phyloP scores from a whole-genome alignment of 2,329 filamentous ascomycete species.

The Lomentospora prolificans region DNA sequence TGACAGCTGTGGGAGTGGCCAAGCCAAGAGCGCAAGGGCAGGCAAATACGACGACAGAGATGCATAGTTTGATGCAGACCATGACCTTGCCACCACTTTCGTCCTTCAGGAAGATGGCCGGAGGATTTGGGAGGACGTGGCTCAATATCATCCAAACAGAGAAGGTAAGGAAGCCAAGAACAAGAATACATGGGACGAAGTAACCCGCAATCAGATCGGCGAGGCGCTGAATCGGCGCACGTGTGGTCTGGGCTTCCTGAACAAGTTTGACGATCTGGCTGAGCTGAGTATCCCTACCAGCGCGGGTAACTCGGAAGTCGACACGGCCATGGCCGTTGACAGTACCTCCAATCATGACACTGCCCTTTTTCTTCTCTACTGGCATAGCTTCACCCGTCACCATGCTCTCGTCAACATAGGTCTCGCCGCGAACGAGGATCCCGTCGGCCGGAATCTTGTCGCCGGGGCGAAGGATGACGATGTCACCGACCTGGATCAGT shows the following conservation, averaged over 20 bases:
- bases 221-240: slow-evolving; percentile 88
- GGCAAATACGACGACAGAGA: slow-evolving; percentile 96
- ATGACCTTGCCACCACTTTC: slow-evolving; percentile 84
- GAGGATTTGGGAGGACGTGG: slow-evolving; percentile 74
- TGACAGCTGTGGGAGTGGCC: slow-evolving; percentile 91
- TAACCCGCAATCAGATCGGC: slow-evolving; percentile 87
- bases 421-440: slow-evolving; percentile 75
- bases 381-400: slow-evolving; percentile 96
- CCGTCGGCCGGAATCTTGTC: slow-evolving; percentile 97
- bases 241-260: slow-evolving; percentile 88
- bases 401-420: slow-evolving; percentile 96
- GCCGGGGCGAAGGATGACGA: slow-evolving; percentile 85
- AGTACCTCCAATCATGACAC: slow-evolving; percentile 78
- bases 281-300: slow-evolving; percentile 89
- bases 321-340: slow-evolving; percentile 89
- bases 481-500: slow-evolving; percentile 84
- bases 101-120: slow-evolving; percentile 72
- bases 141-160: slow-evolving; percentile 90
- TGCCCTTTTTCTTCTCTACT: slow-evolving; percentile 76
- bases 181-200: slow-evolving; percentile 83
- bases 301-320: slow-evolving; percentile 85
- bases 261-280: slow-evolving; percentile 98
- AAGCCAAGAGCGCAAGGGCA: slow-evolving; percentile 95
- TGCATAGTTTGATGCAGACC: slow-evolving; percentile 95
- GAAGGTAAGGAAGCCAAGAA: slow-evolving; percentile 78